phyloP scores from a whole-genome alignment of 768 basidiomycete genomes.

The Serendipita sp. region DNA sequence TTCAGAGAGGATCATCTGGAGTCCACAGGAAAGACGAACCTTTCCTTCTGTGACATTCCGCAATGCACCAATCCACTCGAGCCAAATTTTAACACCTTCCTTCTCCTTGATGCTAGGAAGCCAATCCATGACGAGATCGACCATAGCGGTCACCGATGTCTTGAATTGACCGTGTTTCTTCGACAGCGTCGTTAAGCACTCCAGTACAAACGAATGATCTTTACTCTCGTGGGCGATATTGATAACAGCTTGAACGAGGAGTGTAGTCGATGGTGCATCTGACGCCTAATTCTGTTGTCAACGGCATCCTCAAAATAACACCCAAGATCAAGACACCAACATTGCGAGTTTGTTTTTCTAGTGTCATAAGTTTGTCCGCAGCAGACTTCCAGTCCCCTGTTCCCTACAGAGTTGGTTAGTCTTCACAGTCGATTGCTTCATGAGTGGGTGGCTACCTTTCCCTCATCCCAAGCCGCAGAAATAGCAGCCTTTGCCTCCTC shows the following conservation, averaged over 20 bases:
- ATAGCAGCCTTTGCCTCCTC: conserved; percentile 2
- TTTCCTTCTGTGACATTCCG: conserved; percentile 93
- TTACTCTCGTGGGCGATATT: conserved; percentile 57
- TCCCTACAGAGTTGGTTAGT: not conserved
- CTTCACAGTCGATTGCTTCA: not conserved
- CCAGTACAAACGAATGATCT: conserved; percentile 57
- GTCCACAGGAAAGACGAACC: conserved; percentile 29
- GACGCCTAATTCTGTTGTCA: conserved; percentile 45
- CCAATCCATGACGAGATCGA: conserved; percentile 74
- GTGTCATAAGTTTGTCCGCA: conserved; percentile 69
- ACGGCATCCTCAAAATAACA: not conserved
- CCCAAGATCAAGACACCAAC: conserved; percentile 28
- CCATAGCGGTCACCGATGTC: conserved; percentile 76
- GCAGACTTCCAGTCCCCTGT: conserved; percentile 68
- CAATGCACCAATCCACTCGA: conserved; percentile 79
- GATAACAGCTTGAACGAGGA: conserved; percentile 58
- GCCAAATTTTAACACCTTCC: conserved; percentile 59
- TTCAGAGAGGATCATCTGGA: not conserved
- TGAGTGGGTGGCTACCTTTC: not conserved
- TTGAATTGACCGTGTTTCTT: conserved; percentile 98
- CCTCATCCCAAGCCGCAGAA: conserved; percentile 1
- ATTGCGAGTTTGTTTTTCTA: conserved; percentile 96
- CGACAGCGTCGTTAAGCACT: conserved; percentile 49
- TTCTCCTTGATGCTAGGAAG: conserved; percentile 55
- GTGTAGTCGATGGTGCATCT: conserved; percentile 81